Evolutionary conservation across 2,329 filamentous ascomycete genomes (phyloP).

Genomic region (Microsporum ferrugineum): DNA sequence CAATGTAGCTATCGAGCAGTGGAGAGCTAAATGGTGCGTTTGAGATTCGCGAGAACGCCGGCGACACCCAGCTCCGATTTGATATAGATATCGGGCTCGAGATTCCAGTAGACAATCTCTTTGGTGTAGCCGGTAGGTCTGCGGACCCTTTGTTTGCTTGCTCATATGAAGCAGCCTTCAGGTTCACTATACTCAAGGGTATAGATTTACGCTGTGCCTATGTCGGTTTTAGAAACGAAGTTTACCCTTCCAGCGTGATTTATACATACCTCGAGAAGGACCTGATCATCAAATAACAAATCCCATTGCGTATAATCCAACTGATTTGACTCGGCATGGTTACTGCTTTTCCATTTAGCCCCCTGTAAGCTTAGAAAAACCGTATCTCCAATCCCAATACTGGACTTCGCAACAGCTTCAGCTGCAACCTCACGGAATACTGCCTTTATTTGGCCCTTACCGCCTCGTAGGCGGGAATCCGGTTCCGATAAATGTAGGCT

Average conservation of each 20-base stretch:
- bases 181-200: neutral
- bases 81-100: neutral
- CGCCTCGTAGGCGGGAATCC: slow-evolving; percentile 66
- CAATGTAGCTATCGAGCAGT: slow-evolving; percentile 53
- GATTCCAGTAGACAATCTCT: neutral
- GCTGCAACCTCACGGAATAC: slow-evolving; percentile 62
- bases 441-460: slow-evolving; percentile 69
- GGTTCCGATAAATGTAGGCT: slow-evolving; percentile 74
- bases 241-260: neutral
- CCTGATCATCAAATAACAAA: slow-evolving; percentile 35
- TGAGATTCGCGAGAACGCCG: slow-evolving; percentile 64
- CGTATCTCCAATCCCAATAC: slow-evolving; percentile 67
- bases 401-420: slow-evolving; percentile 53
- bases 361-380: slow-evolving; percentile 59
- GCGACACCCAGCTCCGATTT: slow-evolving; percentile 51
- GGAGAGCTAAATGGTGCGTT: slow-evolving; percentile 57
- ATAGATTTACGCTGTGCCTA: neutral
- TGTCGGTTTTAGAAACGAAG: neutral
- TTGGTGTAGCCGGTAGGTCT: neutral
- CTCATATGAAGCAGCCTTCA: neutral
- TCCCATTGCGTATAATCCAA: slow-evolving; percentile 44
- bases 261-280: slow-evolving; percentile 28
- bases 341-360: slow-evolving; percentile 50
- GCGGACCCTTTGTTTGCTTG: neutral
- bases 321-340: slow-evolving; percentile 17